Evolutionary conservation across 352 stramenopile genomes (phyloP), one percentile per base, ranked within the genome.

Genomic region (Phytophthora quininea): DNA sequence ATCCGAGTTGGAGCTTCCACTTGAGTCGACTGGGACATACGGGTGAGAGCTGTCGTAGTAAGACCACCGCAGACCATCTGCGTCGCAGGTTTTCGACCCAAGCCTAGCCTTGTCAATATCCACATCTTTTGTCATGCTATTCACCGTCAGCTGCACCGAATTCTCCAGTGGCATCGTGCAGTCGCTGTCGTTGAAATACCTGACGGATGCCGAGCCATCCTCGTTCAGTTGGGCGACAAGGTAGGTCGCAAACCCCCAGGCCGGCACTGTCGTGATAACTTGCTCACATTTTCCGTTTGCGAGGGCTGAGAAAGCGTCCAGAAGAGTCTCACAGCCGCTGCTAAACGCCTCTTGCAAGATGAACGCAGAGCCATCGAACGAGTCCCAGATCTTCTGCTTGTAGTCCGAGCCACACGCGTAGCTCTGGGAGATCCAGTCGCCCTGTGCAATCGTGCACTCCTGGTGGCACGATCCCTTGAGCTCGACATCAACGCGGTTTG

Each of bases 401-500:
- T 46, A 46, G 32, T 56, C 33, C 12, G n/a, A 15, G 31, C 5
- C 3, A 31, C 40, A 31, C n/a, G n/a, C 38, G 15, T 46, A 56
- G 37, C 32, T 33, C 30, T 56, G 50, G 4, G 50, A 56, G 7
- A 31, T 56, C 50, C 50, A 56, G 32, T 56, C 50, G 3, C 10
- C 8, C 19, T 32, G 31, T 45, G 14, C 3, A 8, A 31, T 11
- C 10, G 6, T 40, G 35, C 35, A 40, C 35, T 40, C 35, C 35
- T 6, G 6, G 35, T 40, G 6, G 35, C 35, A 56, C 2, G 12
- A 8, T 31, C 31, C 29, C 8, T 56, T 15, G 5, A 31, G 40
- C n/a, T 46, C 50, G 33, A 46, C 31, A n/a, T 56, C 50, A 3
- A 56, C 50, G n/a, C 33, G 50, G 19, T 56, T 56, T 46, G 50